These are phyloP conservation scores for Silene vulgaris DNA, from an alignment of 179 eudicot genomes.

Conservation along the genomic window DNA sequence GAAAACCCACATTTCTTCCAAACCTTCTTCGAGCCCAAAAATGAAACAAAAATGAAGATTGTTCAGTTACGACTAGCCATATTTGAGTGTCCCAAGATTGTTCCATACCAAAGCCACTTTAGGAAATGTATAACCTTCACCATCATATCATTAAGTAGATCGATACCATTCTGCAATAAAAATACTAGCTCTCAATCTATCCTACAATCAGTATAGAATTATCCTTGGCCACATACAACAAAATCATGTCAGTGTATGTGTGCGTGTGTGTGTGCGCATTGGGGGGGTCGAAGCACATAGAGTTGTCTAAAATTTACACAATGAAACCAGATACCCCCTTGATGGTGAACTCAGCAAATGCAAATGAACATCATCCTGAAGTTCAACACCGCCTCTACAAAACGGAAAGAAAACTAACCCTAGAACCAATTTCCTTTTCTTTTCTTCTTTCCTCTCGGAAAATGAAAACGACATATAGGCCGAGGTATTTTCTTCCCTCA, in stretches of 20 bases:
- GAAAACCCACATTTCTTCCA: too few species aligned
- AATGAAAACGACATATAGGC: background rate
- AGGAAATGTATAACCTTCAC: background rate
- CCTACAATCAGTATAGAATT: background rate
- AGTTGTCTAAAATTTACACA: background rate
- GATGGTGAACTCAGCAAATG: background rate
- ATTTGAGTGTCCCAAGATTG: background rate
- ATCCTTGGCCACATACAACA: background rate
- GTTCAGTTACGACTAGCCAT: background rate
- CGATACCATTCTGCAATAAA: background rate
- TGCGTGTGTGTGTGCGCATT: background rate
- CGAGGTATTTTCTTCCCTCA: conserved; percentile 1
- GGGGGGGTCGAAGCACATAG: background rate
- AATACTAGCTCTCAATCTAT: background rate
- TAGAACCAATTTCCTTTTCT: background rate
- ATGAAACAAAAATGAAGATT: too few species aligned
- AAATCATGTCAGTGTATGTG: background rate
- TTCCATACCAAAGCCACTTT: conserved; percentile 1
- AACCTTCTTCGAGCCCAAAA: too few species aligned
- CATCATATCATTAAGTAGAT: background rate
- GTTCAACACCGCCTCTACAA: background rate
- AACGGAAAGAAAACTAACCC: background rate
- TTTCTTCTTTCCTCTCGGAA: background rate
- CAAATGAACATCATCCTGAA: background rate
- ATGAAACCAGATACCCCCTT: background rate